phyloP scores from a whole-genome alignment of 345 rosid genomes.

The Murraya koenigii region DNA sequence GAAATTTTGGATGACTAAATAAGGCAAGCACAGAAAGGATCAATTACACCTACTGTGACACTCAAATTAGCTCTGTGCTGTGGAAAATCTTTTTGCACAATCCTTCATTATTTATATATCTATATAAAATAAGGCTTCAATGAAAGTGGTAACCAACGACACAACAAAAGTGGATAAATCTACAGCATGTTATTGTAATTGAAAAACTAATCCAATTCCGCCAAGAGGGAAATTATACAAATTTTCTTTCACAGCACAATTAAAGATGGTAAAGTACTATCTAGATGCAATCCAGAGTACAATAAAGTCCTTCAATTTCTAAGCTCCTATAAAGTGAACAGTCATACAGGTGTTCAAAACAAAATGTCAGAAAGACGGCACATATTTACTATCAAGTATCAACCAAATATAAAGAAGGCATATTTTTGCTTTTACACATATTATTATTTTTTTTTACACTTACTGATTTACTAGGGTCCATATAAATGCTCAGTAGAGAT shows the following conservation, averaged over 20 bases:
- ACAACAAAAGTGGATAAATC: not conserved
- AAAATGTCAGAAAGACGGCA: not conserved
- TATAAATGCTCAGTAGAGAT: slow-evolving; percentile 76
- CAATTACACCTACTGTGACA: not conserved
- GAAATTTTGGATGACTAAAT: not conserved
- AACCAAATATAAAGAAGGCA: not conserved
- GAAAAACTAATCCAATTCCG: not conserved
- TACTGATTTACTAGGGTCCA: slow-evolving; percentile 79
- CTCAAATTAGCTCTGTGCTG: not conserved
- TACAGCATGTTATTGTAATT: not conserved
- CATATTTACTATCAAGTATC: not conserved
- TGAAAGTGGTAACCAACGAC: not conserved
- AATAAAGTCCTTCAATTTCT: slow-evolving; percentile 2
- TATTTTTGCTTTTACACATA: slow-evolving; percentile 26
- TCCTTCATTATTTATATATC: not conserved
- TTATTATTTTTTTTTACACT: slow-evolving; percentile 35
- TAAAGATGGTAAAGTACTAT: not conserved
- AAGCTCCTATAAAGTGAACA: not conserved
- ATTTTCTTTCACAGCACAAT: not conserved
- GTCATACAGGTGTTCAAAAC: not conserved
- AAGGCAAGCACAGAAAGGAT: not conserved
- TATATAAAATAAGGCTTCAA: not conserved
- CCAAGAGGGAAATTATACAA: not conserved
- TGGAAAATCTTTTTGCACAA: not conserved
- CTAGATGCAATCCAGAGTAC: not conserved